A percentile compares a stretch with the other conserved stretches of the same genome.
Evolutionary conservation across 352 stramenopile genomes (phyloP).

Genomic region (Pythium monospermum): DNA sequence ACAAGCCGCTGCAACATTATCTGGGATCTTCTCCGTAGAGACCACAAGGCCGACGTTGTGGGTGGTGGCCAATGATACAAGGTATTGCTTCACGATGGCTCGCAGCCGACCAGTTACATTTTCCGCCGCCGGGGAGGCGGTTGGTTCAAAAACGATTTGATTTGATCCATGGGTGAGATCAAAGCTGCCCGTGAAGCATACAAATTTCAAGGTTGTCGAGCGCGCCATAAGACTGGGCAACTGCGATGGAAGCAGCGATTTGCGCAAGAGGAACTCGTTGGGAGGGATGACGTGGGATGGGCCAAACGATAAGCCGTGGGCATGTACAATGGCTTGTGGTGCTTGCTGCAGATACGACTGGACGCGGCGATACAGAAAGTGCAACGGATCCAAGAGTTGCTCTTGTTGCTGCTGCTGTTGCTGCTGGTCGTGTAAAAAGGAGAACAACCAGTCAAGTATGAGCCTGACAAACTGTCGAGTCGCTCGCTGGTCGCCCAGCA

Average conservation of each 20-base stretch:
- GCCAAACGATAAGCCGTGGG: conserved; percentile 14
- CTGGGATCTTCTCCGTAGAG: conserved; percentile 36
- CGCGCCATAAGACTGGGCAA: conserved; percentile 21
- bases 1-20: conserved; percentile 39
- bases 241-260: conserved; percentile 44
- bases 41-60: conserved; percentile 40
- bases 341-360: conserved; percentile 34
- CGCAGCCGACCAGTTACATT: conserved; percentile 19
- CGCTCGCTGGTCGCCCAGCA: too few species aligned
- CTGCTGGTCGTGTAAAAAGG: too few species aligned
- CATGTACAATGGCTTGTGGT: conserved; percentile 25
- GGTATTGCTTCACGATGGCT: not conserved
- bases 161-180: conserved; percentile 33
- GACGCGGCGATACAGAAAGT: conserved; percentile 21
- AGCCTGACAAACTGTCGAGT: too few species aligned
- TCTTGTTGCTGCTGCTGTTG: too few species aligned
- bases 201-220: conserved; percentile 20
- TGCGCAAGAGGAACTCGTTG: conserved; percentile 52
- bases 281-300: conserved; percentile 32
- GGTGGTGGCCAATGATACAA: conserved; percentile 9
- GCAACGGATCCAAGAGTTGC: not conserved
- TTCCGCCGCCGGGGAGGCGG: too few species aligned
- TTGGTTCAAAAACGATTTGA: conserved; percentile 19
- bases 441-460: too few species aligned
- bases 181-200: conserved; percentile 39